Evolutionary conservation across 805 yeast genomes (phyloP), one percentile per base, ranked within the genome.

Genomic region (Wickerhamomyces bovis): DNA sequence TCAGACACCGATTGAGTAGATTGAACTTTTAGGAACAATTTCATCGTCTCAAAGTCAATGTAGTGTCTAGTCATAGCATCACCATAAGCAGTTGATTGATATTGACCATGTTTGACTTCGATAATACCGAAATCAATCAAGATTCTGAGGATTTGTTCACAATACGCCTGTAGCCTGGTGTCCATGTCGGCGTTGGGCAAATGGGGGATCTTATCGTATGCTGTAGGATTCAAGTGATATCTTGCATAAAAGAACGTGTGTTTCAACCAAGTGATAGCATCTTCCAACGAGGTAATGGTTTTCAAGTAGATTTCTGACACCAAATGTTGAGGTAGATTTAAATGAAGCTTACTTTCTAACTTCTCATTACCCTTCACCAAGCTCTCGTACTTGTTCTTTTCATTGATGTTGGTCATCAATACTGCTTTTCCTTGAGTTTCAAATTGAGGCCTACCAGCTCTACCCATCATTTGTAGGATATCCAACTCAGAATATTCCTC

Each of bases 361-460:
- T 64, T 63, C 39, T 71, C 73, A 12, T 64, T 59, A 0, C 80
- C 79, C 39, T 67, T 56, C 0, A 72, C 58, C 26, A 78, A 52
- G 12, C 62, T 61, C 45, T 70, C 73, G 56, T 76, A 78, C n/a
- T 60, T 63, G 3, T 48, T 44, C 38, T 64, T 66, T 44, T 63
- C 61, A 4, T 56, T 54, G 1, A 53, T 42, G 12, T 67, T 67
- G 1, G 83, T 78, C 67, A 77, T 63, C 15, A 78, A 68, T 1
- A 77, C 68, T 3, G 78, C 76, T 41, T 68, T 65, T 4, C 72
- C 76, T 31, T 70, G 71, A 4, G 66, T 68, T 53, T 78, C 83
- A 56, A 69, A 77, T 28, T 75, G 80, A 0, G 83, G 83, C 42
- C 84, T 68, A 4, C 85, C 85, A 4, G 85, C 84, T 53, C 85